Evolutionary conservation across 108 stramenopile genomes (phyloP).

Genomic region (Nitzschia inconspicua): DNA sequence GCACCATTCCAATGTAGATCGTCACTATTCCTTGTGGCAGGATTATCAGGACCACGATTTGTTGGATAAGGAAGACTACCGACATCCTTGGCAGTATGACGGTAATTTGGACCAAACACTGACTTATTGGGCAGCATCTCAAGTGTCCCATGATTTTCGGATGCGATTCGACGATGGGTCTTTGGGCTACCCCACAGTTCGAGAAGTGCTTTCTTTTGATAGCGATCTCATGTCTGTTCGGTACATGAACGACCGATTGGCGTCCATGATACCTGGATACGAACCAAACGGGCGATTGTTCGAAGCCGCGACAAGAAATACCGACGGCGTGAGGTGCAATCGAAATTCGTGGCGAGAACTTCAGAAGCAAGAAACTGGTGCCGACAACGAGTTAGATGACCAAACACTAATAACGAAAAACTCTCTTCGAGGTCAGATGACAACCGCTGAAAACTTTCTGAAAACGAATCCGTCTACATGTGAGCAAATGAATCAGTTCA

Average conservation of each 20-base stretch:
- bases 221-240: not conserved
- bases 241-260: not conserved
- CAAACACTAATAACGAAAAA: no score
- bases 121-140: no score
- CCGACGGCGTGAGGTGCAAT: conserved; percentile 4
- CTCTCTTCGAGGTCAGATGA: not conserved
- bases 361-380: no score
- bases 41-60: conserved; percentile 8
- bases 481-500: not conserved
- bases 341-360: conserved; percentile 6
- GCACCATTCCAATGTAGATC: conserved; percentile 11
- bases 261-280: conserved; percentile 3
- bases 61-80: not conserved
- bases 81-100: not conserved
- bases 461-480: no score
- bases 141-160: not conserved
- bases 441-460: no score
- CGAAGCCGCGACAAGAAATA: not conserved
- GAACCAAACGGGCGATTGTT: not conserved
- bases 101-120: not conserved
- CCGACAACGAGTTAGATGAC: no score
- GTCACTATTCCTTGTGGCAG: conserved; percentile 10
- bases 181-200: not conserved
- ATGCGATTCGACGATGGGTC: not conserved
- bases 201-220: conserved; percentile 2